phyloP scores from a whole-genome alignment of 257 asterid species.

The Solanum corneliomulleri region DNA sequence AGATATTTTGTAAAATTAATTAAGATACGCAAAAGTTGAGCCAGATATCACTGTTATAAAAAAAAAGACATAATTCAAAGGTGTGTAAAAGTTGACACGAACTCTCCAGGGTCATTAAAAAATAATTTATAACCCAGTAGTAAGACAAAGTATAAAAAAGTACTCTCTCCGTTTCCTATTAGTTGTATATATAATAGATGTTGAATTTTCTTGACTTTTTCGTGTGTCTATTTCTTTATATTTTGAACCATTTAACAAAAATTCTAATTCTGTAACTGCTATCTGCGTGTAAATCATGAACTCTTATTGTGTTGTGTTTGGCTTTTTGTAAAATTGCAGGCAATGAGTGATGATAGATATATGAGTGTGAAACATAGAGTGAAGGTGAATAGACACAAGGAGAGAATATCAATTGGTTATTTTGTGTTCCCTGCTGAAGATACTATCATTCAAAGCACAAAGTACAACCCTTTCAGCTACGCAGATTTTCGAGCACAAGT shows the following conservation, averaged over 20 bases:
- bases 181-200: neutral
- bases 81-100: too few species aligned
- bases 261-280: neutral
- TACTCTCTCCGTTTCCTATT: too few species aligned
- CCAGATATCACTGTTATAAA: too few species aligned
- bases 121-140: neutral
- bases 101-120: too few species aligned
- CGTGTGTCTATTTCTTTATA: too few species aligned
- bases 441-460: slow-evolving; percentile 55
- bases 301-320: neutral
- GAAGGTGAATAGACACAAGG: slow-evolving; percentile 40
- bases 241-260: neutral
- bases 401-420: slow-evolving; percentile 70
- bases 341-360: slow-evolving; percentile 53
- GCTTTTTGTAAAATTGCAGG: slow-evolving; percentile 21
- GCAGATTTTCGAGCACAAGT: slow-evolving; percentile 56
- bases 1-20: too few species aligned
- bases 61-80: too few species aligned
- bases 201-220: too few species aligned
- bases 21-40: too few species aligned
- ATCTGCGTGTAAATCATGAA: neutral
- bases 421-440: slow-evolving; percentile 61
- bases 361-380: slow-evolving; percentile 65
- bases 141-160: too few species aligned
- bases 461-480: slow-evolving; percentile 60